Evolutionary conservation across 306 rosid genomes (phyloP).

Genomic region (Prinsepia uniflora): DNA sequence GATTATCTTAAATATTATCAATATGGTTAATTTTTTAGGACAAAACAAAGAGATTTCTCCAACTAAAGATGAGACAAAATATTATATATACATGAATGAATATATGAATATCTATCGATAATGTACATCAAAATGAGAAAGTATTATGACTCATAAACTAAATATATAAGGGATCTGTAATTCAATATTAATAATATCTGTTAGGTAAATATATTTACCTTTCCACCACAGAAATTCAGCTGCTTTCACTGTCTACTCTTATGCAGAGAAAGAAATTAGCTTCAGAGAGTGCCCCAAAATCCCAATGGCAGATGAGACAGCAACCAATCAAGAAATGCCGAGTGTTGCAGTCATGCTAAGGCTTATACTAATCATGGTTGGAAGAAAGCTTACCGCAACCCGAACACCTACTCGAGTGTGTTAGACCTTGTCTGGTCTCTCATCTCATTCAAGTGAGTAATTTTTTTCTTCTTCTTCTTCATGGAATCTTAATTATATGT

Average conservation of each 20-base stretch:
- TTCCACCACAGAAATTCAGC: too few relatives aligned
- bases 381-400: slow-evolving; percentile 46
- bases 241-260: not conserved
- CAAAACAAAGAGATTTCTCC: too few relatives aligned
- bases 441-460: slow-evolving; percentile 38
- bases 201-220: too few relatives aligned
- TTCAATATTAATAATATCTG: too few relatives aligned
- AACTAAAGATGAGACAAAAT: too few relatives aligned
- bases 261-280: slow-evolving; percentile 38
- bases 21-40: too few relatives aligned
- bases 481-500: not conserved
- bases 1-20: too few relatives aligned
- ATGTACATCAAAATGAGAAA: too few relatives aligned
- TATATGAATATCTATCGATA: too few relatives aligned
- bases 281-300: slow-evolving; percentile 35
- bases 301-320: slow-evolving; percentile 23
- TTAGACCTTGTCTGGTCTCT: slow-evolving; percentile 43
- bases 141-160: too few relatives aligned
- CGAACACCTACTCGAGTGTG: slow-evolving; percentile 41
- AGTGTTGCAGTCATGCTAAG: slow-evolving; percentile 32
- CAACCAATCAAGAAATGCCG: slow-evolving; percentile 32
- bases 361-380: slow-evolving; percentile 38
- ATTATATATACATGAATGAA: too few relatives aligned
- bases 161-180: too few relatives aligned
- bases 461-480: not conserved